Conservation (phyloP, 179 eudicot genomes). For the Corrigiola litoralis region DNA sequence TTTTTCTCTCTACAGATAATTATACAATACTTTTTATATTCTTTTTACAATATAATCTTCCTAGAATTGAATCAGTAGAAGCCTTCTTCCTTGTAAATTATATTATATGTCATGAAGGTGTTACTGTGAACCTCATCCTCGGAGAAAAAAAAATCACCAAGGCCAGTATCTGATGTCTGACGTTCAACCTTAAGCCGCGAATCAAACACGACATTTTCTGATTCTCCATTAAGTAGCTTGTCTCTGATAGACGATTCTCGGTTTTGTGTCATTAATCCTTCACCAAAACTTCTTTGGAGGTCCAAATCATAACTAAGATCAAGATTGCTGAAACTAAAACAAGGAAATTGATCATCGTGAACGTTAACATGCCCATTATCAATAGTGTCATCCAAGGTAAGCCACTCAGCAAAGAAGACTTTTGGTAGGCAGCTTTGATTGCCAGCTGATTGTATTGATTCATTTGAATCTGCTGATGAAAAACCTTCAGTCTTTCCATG, state of each 20-base stretch:
- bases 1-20: background rate
- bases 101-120: too few relatives aligned
- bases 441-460: slow-evolving; percentile 12
- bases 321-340: background rate
- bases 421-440: slow-evolving; percentile 36
- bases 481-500: slow-evolving; percentile 27
- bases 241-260: slow-evolving; percentile 24
- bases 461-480: too few relatives aligned
- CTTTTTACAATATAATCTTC: too few relatives aligned
- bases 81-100: too few relatives aligned
- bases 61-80: too few relatives aligned
- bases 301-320: slow-evolving; percentile 10
- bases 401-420: slow-evolving; percentile 72
- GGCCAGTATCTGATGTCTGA: slow-evolving; percentile 16
- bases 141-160: slow-evolving; percentile 20
- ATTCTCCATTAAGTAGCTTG: slow-evolving; percentile 9
- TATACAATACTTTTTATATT: background rate
- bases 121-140: slow-evolving; percentile 23
- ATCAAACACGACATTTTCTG: slow-evolving; percentile 9
- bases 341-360: slow-evolving; percentile 14
- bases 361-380: slow-evolving; percentile 9
- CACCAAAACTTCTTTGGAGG: slow-evolving; percentile 20
- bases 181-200: slow-evolving; percentile 33
- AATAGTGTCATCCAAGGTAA: slow-evolving; percentile 39
- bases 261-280: slow-evolving; percentile 13